Evolutionary conservation across 208 protist species (phyloP), one percentile per base, ranked within the genome.

Genomic region (Trypanosoma caninum): DNA sequence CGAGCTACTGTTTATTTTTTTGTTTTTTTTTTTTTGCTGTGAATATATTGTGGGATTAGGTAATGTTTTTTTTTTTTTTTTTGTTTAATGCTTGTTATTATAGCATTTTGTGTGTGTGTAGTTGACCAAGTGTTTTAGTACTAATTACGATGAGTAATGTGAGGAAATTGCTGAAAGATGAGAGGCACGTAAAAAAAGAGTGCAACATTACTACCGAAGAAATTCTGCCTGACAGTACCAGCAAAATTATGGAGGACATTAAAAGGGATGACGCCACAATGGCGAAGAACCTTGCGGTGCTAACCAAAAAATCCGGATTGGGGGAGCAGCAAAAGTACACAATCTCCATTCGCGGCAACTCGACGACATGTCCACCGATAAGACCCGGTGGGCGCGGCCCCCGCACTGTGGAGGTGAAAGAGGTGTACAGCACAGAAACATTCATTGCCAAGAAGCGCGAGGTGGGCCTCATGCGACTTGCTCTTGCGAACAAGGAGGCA

Each of bases 381-480:
- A 51, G 28, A 37, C 61, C 14, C 7, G 18, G 0, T 6, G 54
- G 50, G 7, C 23, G 69, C 28, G 35, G 18, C 18, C 45, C 27
- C 2, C 20, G 44, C 2, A 70, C 65, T 13, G 64, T 77, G 11
- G 79, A 84, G 37, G 71, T 76, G 13, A 77, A 68, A 30, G 86
- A 97, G 35, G 87, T 84, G 33, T 79, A 94, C 44, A 96, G 88
- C 59, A 96, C 95, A 51, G 82, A 84, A 8, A 82, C 95, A 37
- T 97, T 95, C 59, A 93, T 98, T 47, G 75, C 77, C 18, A 94
- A 97, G 63, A 99, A 98, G 75, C 75, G 94, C 1, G 92, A 98
- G 65, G 87, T 98, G 47, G 97, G 97, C n/a, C 83, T 98, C 8
- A 86, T 97, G 52, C 93, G 96, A 50, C 96, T 98, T 82, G 95